A percentile compares a stretch with the other conserved stretches of the same genome.
Evolutionary conservation across 2,329 filamentous ascomycete species (phyloP).

Genomic region (Ambrosiella xylebori): DNA sequence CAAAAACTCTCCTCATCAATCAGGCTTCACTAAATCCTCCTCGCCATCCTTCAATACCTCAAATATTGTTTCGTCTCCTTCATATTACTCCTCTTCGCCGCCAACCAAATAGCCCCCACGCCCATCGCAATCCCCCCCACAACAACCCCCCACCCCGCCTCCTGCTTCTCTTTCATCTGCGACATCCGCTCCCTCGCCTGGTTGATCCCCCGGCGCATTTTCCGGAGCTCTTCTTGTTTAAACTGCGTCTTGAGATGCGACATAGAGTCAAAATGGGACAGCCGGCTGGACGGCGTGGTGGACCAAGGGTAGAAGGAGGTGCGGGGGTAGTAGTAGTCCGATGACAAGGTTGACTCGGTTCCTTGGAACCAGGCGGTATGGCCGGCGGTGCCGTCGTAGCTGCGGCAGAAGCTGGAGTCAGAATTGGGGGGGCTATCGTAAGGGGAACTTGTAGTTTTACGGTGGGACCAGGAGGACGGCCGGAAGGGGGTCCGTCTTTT

Average conservation of each 20-base stretch:
- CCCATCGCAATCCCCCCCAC: background rate
- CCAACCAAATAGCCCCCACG: background rate
- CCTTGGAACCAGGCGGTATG: background rate
- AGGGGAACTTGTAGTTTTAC: background rate
- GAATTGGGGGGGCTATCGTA: background rate
- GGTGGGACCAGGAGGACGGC: background rate
- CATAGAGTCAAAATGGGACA: conserved; percentile 58
- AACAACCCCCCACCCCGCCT: background rate
- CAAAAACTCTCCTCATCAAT: too few species aligned
- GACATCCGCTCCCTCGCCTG: background rate
- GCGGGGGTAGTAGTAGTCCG: background rate
- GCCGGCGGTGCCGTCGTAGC: background rate
- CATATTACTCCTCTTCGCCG: background rate
- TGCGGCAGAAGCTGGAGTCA: background rate
- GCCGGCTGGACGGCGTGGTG: conserved; percentile 20
- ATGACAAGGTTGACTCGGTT: background rate
- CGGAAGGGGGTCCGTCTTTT: conserved; percentile 28
- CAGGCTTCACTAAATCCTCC: too few species aligned
- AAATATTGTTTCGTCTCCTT: background rate
- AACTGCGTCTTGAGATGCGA: conserved; percentile 60
- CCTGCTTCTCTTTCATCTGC: background rate
- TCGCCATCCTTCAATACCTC: background rate
- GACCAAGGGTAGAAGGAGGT: background rate
- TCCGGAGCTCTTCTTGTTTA: conserved; percentile 35
- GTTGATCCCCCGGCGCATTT: conserved; percentile 5